Evolutionary conservation across 768 basidiomycete genomes (phyloP).

Genomic region (Lactarius indigo): DNA sequence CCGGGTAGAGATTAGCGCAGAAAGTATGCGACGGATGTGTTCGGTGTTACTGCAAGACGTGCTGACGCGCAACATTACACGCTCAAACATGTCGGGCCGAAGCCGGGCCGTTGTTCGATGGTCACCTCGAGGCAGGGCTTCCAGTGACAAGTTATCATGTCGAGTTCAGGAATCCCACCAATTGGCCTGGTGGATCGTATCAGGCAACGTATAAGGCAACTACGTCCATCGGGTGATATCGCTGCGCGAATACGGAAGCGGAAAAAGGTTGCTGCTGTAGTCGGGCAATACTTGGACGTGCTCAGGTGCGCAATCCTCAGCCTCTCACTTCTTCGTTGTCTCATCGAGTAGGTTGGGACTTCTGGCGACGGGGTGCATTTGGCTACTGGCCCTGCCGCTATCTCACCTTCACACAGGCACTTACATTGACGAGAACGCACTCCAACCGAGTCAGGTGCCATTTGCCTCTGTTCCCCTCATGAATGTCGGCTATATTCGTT

Average conservation of each 20-base stretch:
- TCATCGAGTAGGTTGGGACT: constrained; percentile 46
- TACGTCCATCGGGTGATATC: constrained; percentile 7
- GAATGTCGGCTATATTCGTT: not conserved
- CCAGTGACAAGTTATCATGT: not conserved
- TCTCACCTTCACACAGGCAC: constrained; percentile 59
- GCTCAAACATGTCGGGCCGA: constrained; percentile 13
- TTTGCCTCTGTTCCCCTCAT: not conserved
- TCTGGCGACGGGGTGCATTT: constrained; percentile 66
- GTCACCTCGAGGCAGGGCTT: not conserved
- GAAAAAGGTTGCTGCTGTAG: constrained; percentile 1
- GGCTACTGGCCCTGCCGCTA: constrained; percentile 77
- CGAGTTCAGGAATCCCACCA: not conserved
- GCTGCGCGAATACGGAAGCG: constrained; percentile 19
- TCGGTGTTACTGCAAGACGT: constrained; percentile 2
- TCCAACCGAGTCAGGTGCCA: constrained; percentile 85
- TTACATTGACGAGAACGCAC: constrained; percentile 94
- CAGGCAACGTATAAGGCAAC: constrained; percentile 6
- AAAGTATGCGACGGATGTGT: not conserved
- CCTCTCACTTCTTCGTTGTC: constrained; percentile 6
- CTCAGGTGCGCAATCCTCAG: constrained; percentile 17
- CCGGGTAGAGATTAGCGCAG: not conserved
- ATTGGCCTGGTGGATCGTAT: constrained; percentile 3
- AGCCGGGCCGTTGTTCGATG: not conserved
- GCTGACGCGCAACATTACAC: constrained; percentile 2
- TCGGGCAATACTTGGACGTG: constrained; percentile 13